Evolutionary conservation across 768 basidiomycete genomes (phyloP).

Genomic region (Boletus sp.): DNA sequence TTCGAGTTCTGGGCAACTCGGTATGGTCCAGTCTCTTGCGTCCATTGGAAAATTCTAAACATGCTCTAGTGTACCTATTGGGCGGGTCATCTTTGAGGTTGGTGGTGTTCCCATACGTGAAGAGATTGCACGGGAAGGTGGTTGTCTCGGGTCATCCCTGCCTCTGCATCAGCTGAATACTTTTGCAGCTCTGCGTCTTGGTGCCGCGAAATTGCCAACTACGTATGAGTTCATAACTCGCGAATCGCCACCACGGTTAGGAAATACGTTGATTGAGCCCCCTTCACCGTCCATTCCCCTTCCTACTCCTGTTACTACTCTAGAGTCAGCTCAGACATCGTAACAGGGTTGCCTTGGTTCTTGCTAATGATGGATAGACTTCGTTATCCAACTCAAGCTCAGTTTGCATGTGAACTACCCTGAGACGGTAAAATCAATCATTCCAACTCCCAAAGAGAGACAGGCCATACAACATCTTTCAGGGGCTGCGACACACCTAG

Average conservation of each 20-base stretch:
- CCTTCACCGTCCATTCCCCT: not conserved
- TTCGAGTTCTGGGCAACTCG: conserved; percentile 98
- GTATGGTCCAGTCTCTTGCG: conserved; percentile 38
- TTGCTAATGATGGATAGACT: conserved; percentile 5
- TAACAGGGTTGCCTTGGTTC: conserved; percentile 1
- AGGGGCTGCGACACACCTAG: not conserved
- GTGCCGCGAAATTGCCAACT: conserved; percentile 83
- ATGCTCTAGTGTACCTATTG: conserved; percentile 67
- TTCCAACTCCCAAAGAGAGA: not conserved
- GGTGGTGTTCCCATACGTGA: conserved; percentile 87
- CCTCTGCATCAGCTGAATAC: conserved; percentile 1
- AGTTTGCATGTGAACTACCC: not conserved
- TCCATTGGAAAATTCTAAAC: not conserved
- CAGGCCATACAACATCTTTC: not conserved
- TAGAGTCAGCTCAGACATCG: conserved; percentile 7
- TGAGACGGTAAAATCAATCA: not conserved
- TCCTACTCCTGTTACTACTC: conserved; percentile 12
- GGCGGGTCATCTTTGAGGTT: conserved; percentile 91
- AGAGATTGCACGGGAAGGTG: conserved; percentile 90
- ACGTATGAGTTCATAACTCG: conserved; percentile 82
- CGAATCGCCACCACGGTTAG: conserved; percentile 67
- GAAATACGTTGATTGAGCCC: conserved; percentile 57
- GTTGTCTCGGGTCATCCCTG: not conserved
- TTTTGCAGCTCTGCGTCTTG: conserved; percentile 73
- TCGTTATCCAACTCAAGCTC: not conserved